phyloP scores from a whole-genome alignment of 108 stramenopile species.

The Aureococcus anophagefferens region DNA sequence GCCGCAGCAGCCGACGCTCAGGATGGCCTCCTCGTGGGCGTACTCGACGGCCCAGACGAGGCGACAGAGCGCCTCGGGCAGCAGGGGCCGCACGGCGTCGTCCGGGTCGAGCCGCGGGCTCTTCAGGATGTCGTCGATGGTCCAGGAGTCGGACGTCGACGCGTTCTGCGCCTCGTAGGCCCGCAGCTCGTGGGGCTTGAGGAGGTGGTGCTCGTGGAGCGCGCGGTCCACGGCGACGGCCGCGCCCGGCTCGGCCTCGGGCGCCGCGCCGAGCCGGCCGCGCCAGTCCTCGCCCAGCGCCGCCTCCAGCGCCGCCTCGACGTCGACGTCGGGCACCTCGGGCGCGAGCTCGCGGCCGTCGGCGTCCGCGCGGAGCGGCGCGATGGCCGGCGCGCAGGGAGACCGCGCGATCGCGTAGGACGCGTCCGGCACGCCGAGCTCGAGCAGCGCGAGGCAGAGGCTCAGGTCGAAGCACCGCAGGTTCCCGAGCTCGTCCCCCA shows the following conservation, averaged over 20 bases:
- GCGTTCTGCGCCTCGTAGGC: background rate
- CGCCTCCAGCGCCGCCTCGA: too few species aligned
- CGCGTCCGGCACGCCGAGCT: background rate
- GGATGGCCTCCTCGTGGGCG: background rate
- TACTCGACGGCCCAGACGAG: constrained; percentile 8
- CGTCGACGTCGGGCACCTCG: too few species aligned
- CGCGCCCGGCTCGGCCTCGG: background rate
- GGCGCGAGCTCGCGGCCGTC: too few species aligned
- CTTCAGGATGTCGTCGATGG: too few species aligned
- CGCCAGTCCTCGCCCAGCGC: too few species aligned
- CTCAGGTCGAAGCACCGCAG: background rate
- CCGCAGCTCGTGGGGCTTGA: background rate
- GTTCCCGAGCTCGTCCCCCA: background rate
- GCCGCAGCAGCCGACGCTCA: background rate
- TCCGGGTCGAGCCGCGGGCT: too few species aligned
- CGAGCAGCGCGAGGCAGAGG: background rate
- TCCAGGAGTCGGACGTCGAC: too few species aligned
- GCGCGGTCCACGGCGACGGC: background rate
- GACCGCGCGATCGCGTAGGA: background rate
- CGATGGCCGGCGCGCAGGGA: too few species aligned
- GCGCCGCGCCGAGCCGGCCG: background rate
- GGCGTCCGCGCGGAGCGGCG: too few species aligned
- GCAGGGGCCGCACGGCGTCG: background rate
- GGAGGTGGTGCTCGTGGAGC: background rate
- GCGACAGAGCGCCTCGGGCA: background rate